These are phyloP conservation scores for Circinella umbellata DNA, from an alignment of 371 early-diverging fungal genomes.

Conservation along the genomic window DNA sequence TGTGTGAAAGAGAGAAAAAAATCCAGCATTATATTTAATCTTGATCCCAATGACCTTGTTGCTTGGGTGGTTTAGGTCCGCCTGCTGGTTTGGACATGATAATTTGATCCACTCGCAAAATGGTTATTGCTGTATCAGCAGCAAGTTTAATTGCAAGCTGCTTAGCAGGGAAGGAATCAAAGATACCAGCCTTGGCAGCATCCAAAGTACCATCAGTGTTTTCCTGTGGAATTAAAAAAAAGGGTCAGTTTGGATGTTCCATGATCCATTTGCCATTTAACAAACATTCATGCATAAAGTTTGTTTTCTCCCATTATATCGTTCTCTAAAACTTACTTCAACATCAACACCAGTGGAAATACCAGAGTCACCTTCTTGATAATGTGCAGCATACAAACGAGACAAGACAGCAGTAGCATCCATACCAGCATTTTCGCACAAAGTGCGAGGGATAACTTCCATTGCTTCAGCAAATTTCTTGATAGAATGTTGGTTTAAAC, in stretches of 20 bases:
- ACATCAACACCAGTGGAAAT: conserved; percentile 76
- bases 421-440: conserved; percentile 97
- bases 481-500: conserved; percentile 95
- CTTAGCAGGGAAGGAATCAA: conserved; percentile 85
- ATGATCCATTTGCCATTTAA: conserved; percentile 21
- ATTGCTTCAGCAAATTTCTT: conserved; percentile 96
- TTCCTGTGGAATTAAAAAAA: conserved; percentile 31
- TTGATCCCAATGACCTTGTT: conserved; percentile 92
- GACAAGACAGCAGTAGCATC: conserved; percentile 94
- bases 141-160: conserved; percentile 89
- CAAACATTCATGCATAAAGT: neutral
- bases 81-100: conserved; percentile 99
- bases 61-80: conserved; percentile 92
- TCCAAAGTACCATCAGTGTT: conserved; percentile 81
- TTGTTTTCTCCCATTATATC: no score
- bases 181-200: conserved; percentile 76
- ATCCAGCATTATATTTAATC: conserved; percentile 51
- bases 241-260: neutral
- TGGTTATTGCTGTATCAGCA: conserved; percentile 92
- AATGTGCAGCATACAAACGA: conserved; percentile 94
- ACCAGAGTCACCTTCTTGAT: conserved; percentile 63
- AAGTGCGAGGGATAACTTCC: conserved; percentile 94
- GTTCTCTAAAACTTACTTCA: conserved; percentile 44
- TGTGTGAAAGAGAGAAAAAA: neutral
- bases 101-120: conserved; percentile 97